Conservation (phyloP, 2,329 filamentous ascomycete species). For the Scedosporium aurantiacum region DNA sequence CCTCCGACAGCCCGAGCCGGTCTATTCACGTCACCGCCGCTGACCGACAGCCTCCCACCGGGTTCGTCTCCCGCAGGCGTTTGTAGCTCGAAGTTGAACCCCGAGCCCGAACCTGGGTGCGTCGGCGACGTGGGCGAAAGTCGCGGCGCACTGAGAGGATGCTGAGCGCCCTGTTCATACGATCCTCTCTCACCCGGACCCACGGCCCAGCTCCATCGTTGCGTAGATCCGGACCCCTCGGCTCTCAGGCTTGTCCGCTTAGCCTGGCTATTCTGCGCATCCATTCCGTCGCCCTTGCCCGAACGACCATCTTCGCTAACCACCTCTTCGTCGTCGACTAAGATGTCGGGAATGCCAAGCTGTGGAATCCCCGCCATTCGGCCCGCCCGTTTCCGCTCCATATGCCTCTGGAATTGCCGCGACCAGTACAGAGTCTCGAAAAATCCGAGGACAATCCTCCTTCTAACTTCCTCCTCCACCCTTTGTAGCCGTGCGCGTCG, state of each 20-base stretch:
- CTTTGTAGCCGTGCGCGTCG: conserved; percentile 82
- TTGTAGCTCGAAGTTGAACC: conserved; percentile 48
- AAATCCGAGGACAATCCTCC: conserved; percentile 84
- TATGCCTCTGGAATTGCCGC: conserved; percentile 64
- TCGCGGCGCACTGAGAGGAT: conserved; percentile 45
- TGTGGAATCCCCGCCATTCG: conserved; percentile 71
- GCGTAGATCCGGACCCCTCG: conserved; percentile 20
- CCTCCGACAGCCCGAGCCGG: conserved; percentile 4
- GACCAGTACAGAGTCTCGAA: conserved; percentile 91
- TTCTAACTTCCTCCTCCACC: conserved; percentile 86
- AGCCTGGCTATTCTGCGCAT: conserved; percentile 8
- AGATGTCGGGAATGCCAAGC: conserved; percentile 79
- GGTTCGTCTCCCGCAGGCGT: conserved; percentile 24
- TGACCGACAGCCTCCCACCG: conserved; percentile 6
- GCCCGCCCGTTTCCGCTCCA: conserved; percentile 60
- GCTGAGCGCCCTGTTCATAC: conserved; percentile 27
- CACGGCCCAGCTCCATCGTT: conserved; percentile 27
- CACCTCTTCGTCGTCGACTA: conserved; percentile 68
- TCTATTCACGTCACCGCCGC: conserved; percentile 6
- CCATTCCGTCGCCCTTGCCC: not conserved
- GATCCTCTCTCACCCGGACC: conserved; percentile 18
- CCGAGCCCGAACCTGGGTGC: conserved; percentile 35
- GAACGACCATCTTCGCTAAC: not conserved
- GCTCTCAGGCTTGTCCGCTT: conserved; percentile 19
- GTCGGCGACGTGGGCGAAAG: conserved; percentile 28